phyloP scores from a whole-genome alignment of 768 basidiomycete species.

The Xerocomellus dryophilus region DNA sequence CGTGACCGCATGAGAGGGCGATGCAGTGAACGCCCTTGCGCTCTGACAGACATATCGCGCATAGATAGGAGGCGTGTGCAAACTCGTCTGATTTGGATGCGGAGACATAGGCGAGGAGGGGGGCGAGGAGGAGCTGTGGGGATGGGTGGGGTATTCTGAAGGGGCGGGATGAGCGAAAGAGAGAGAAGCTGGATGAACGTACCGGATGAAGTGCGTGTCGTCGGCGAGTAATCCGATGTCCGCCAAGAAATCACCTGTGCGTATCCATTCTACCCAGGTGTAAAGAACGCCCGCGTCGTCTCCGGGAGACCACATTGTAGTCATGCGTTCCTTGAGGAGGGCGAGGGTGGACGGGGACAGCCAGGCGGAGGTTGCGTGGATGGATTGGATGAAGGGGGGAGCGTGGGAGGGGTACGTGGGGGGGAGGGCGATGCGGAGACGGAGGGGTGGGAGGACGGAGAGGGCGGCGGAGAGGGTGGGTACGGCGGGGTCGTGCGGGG shows the following conservation, averaged over 20 bases:
- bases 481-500: constrained; percentile 6
- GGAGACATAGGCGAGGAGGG: constrained; percentile 50
- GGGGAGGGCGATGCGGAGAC: constrained; percentile 53
- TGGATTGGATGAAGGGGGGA: constrained; percentile 53
- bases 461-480: constrained; percentile 19
- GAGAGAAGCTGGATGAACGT: constrained; percentile 15
- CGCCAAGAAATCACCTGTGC: constrained; percentile 60
- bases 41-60: constrained; percentile 72
- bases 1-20: constrained; percentile 65
- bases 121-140: constrained; percentile 48
- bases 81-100: constrained; percentile 52
- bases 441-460: constrained; percentile 62
- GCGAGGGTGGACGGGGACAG: constrained; percentile 36
- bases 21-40: constrained; percentile 76
- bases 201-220: constrained; percentile 32
- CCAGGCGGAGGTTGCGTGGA: constrained; percentile 62
- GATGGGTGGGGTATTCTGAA: constrained; percentile 50
- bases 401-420: constrained; percentile 49
- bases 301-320: constrained; percentile 50
- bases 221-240: constrained; percentile 40
- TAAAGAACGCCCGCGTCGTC: constrained; percentile 60
- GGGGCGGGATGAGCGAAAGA: constrained; percentile 26
- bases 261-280: constrained; percentile 69
- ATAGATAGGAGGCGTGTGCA: constrained; percentile 60
- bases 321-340: constrained; percentile 40